Evolutionary conservation across 352 stramenopile species (phyloP), one percentile per base, ranked within the genome.

Genomic region (Pythium volutum): DNA sequence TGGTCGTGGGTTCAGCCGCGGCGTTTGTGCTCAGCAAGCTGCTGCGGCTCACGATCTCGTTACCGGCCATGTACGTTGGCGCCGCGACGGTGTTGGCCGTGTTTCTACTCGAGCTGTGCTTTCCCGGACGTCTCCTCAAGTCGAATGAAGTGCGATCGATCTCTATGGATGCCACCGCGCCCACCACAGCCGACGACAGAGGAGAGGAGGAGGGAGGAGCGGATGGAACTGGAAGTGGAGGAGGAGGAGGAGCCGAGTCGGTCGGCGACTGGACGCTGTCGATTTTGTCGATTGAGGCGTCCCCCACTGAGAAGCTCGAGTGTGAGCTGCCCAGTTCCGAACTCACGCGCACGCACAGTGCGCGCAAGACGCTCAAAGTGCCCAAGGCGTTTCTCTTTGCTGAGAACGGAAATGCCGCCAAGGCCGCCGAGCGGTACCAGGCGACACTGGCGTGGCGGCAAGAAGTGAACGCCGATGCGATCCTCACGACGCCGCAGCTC

Each of bases 391-490:
- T 89, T 36, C 38, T 93, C 9, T 56, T 88, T 1, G 81, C 84
- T 1, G 84, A 93, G 45, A 82, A 85, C n/a, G 81, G 78, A 14
- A 78, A 92, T 57, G 38, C 71, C 18, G 62, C 55, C 12, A 92
- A 92, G 57, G 86, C 78, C 9, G 62, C 46, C 10, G 70, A 86
- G 46, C 74, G 82, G 16, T 92, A 89, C 36, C 65, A 93, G 18
- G 56, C 55, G 4, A 95, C 79, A 4, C 46, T 87, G 7, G 73
- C 83, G 20, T 97, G 86, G 86, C 67, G 89, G 16, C 79, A 90
- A n/a, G 80, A 92, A 29, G 61, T 90, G 23, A 75, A 86, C 43
- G 80, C 77, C 1, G 87, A 96, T 46, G 68, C 52, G 0, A 86
- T 95, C 29, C 74, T 96, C 4, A 47, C 67, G 14, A 73, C 67